phyloP scores from a whole-genome alignment of 78 protist species.

The Cavenderia fasciculata region DNA sequence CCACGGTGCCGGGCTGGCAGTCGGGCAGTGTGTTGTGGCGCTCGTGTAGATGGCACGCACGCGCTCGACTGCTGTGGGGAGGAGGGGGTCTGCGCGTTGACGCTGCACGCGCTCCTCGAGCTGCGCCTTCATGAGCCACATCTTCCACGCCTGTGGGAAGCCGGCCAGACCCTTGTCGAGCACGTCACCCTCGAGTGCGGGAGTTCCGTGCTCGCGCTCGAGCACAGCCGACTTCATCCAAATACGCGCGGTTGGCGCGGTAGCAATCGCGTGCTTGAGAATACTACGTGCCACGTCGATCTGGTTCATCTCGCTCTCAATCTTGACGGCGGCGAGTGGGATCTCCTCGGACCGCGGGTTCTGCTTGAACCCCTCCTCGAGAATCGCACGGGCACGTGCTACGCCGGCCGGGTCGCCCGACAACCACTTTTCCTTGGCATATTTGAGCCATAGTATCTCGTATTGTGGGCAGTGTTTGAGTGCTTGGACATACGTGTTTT shows the following conservation, averaged over 20 bases:
- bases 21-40: conserved; percentile 60
- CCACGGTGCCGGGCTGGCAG: conserved; percentile 89
- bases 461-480: conserved; percentile 92
- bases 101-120: conserved; percentile 31
- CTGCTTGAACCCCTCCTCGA: conserved; percentile 88
- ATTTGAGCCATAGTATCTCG: conserved; percentile 96
- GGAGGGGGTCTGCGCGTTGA: no score
- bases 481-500: conserved; percentile 86
- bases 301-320: conserved; percentile 91
- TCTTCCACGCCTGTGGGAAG: conserved; percentile 84
- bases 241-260: conserved; percentile 85
- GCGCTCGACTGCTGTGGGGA: conserved; percentile 1
- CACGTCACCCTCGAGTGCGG: conserved; percentile 41
- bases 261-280: conserved; percentile 84
- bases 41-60: conserved; percentile 77
- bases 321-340: conserved; percentile 97
- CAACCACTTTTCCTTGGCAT: conserved; percentile 94
- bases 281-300: conserved; percentile 79
- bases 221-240: conserved; percentile 95
- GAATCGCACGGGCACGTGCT: conserved; percentile 80
- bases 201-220: conserved; percentile 84
- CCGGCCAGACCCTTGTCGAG: conserved; percentile 44
- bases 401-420: conserved; percentile 87
- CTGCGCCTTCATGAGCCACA: conserved; percentile 95
- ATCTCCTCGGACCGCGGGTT: conserved; percentile 91